A percentile compares a stretch with the other conserved stretches of the same genome.
These are phyloP conservation scores for Haberlea rhodopensis DNA, from an alignment of 257 asterid genomes.

Conservation along the genomic window DNA sequence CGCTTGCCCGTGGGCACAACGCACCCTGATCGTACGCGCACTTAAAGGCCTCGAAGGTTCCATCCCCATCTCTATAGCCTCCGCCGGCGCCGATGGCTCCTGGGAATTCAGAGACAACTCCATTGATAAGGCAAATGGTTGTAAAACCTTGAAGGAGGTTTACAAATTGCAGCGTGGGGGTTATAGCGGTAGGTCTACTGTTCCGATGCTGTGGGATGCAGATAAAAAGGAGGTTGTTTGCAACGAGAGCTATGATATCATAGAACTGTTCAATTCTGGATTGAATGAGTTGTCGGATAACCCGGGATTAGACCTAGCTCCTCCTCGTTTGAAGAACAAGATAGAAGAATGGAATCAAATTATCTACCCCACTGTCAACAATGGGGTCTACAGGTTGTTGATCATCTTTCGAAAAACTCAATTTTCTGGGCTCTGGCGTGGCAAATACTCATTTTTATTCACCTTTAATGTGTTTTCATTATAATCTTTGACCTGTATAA, in stretches of 20 bases:
- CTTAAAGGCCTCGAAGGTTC: conserved; percentile 73
- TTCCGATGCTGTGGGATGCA: conserved; percentile 93
- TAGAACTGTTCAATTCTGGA: conserved; percentile 66
- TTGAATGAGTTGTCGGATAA: conserved; percentile 51
- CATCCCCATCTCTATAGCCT: conserved; percentile 66
- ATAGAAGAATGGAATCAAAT: conserved; percentile 71
- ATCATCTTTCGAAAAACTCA: neutral
- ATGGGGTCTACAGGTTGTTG: conserved; percentile 80
- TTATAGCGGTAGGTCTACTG: conserved; percentile 72
- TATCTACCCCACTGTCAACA: conserved; percentile 76
- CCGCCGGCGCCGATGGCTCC: conserved; percentile 74
- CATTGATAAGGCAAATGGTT: conserved; percentile 58
- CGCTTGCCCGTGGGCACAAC: conserved; percentile 99
- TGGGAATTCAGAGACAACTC: conserved; percentile 56
- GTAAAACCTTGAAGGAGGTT: conserved; percentile 67
- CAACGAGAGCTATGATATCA: conserved; percentile 88
- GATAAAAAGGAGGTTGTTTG: conserved; percentile 62
- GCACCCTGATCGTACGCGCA: conserved; percentile 91
- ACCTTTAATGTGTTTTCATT: neutral
- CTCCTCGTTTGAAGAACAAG: conserved; percentile 43
- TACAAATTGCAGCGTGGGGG: conserved; percentile 61
- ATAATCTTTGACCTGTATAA: neutral
- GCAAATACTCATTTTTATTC: neutral
- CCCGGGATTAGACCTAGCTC: conserved; percentile 72
- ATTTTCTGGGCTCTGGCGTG: neutral